These are phyloP conservation scores for Paecilomyces sp. DNA, from an alignment of 2,329 filamentous ascomycete genomes.

Conservation along the genomic window DNA sequence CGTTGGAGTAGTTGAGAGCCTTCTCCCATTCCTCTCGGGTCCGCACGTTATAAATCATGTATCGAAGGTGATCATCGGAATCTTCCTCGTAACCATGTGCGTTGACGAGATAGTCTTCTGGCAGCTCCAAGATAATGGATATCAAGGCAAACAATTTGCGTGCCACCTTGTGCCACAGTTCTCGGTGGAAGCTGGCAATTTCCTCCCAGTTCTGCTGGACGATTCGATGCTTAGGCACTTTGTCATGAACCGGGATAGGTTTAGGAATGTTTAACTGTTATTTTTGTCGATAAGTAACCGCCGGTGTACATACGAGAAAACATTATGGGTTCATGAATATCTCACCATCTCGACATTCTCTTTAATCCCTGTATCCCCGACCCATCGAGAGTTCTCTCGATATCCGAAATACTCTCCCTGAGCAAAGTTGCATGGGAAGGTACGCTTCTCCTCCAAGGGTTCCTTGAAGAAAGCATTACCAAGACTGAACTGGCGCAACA, in stretches of 20 bases:
- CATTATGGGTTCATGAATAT: neutral
- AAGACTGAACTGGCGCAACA: slow-evolving; percentile 20
- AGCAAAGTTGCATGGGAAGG: slow-evolving; percentile 12
- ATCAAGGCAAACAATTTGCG: slow-evolving; percentile 12
- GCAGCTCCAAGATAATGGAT: slow-evolving; percentile 46
- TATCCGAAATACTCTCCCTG: slow-evolving; percentile 26
- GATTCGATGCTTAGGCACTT: slow-evolving; percentile 20
- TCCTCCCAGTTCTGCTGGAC: slow-evolving; percentile 17
- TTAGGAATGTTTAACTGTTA: slow-evolving; percentile 24
- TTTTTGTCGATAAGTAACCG: neutral
- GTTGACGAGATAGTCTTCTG: slow-evolving; percentile 49
- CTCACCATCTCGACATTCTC: slow-evolving; percentile 30
- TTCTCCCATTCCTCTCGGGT: slow-evolving; percentile 40
- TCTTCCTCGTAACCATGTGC: slow-evolving; percentile 51
- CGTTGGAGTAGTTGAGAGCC: slow-evolving; percentile 20
- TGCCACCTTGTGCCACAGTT: slow-evolving; percentile 20
- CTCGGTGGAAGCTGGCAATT: slow-evolving; percentile 18
- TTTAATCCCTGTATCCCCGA: slow-evolving; percentile 29
- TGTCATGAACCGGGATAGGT: slow-evolving; percentile 17
- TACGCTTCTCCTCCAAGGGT: neutral
- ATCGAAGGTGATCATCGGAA: slow-evolving; percentile 53
- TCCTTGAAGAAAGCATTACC: slow-evolving; percentile 25
- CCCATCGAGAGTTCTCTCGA: slow-evolving; percentile 25
- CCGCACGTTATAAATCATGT: slow-evolving; percentile 51
- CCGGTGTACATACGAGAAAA: neutral